A percentile compares a stretch with the other conserved stretches of the same genome.
phyloP scores from a whole-genome alignment of 805 yeast genomes.

The Dipodascus albidus region DNA sequence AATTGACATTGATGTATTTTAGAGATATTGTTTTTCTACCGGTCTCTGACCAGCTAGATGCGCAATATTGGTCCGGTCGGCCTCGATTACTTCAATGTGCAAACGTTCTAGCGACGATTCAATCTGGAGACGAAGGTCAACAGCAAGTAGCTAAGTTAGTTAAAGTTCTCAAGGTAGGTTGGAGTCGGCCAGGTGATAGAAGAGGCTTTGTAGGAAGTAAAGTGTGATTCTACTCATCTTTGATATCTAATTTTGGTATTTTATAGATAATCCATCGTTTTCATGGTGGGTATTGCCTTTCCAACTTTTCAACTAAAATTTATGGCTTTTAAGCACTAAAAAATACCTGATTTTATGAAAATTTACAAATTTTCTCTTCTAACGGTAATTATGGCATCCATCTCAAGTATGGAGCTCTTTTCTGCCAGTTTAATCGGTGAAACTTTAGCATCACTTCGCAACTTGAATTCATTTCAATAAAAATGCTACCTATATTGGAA shows the following conservation, averaged over 20 bases:
- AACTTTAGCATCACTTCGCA: not conserved
- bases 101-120: conserved; percentile 42
- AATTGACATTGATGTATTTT: conserved; percentile 22
- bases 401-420: too few species aligned
- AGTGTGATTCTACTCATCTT: not conserved
- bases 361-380: too few species aligned
- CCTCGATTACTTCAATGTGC: conserved; percentile 46
- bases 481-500: too few species aligned
- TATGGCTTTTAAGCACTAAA: too few species aligned
- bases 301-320: too few species aligned
- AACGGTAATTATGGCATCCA: too few species aligned
- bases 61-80: conserved; percentile 7
- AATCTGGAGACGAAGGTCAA: conserved; percentile 45
- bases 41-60: conserved; percentile 16
- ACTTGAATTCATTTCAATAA: not conserved
- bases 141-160: conserved; percentile 42
- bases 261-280: too few species aligned
- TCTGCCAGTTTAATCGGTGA: not conserved
- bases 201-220: conserved; percentile 17
- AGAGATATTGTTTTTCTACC: conserved; percentile 28
- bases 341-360: too few species aligned
- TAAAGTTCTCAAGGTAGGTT: conserved; percentile 15
- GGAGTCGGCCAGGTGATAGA: conserved; percentile 22
- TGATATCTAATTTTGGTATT: too few species aligned
- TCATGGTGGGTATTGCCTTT: too few species aligned